Evolutionary conservation across 2,329 filamentous ascomycete species (phyloP).

Genomic region (Cladosporium austrohemisphaericum): DNA sequence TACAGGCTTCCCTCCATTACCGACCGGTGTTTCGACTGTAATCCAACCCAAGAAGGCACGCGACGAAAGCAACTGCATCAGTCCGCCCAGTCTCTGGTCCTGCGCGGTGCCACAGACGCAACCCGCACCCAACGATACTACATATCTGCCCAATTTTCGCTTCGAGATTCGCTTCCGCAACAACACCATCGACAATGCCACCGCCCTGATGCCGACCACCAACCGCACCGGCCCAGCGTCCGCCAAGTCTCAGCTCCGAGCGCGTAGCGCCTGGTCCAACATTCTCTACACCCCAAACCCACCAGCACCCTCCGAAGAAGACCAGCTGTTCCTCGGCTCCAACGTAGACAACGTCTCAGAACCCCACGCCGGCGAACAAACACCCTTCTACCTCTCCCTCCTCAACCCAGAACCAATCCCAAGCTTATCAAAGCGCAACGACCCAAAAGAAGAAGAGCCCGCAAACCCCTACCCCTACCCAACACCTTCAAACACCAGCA

Average conservation of each 20-base stretch:
- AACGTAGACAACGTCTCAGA: conserved; percentile 72
- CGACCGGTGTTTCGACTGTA: conserved; percentile 76
- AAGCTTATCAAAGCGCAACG: conserved; percentile 31
- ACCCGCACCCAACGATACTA: conserved; percentile 51
- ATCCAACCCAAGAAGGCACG: conserved; percentile 65
- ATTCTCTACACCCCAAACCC: conserved; percentile 49
- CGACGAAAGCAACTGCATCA: conserved; percentile 65
- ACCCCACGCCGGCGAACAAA: conserved; percentile 76
- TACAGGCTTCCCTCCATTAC: conserved; percentile 81
- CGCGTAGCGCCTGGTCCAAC: conserved; percentile 15
- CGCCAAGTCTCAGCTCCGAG: neutral
- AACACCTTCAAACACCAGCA: conserved; percentile 13
- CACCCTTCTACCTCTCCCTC: conserved; percentile 83
- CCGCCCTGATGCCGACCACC: neutral
- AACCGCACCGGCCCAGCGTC: neutral
- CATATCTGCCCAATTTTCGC: conserved; percentile 72
- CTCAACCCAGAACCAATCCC: conserved; percentile 41
- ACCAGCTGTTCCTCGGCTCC: conserved; percentile 78
- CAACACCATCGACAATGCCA: conserved; percentile 13
- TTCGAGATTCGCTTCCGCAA: conserved; percentile 67
- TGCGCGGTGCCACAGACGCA: conserved; percentile 62
- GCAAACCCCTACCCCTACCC: conserved; percentile 14
- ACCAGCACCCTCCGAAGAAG: conserved; percentile 57
- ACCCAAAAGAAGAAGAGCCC: neutral
- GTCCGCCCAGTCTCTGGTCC: conserved; percentile 74